Evolutionary conservation across 805 yeast genomes (phyloP), one percentile per base, ranked within the genome.

Genomic region (Saccharomycodes ludwigii): DNA sequence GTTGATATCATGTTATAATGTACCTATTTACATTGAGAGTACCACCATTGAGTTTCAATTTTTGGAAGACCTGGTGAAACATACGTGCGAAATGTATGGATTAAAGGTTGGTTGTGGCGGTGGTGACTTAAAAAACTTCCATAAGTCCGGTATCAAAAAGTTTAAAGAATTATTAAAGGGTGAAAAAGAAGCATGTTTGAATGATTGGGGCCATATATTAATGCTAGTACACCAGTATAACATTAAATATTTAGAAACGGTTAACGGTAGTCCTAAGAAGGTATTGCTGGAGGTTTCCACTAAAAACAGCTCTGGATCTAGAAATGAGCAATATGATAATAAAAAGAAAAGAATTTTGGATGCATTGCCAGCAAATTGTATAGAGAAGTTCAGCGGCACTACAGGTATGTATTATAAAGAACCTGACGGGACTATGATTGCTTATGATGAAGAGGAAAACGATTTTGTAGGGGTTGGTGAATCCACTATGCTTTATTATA

Each of bases 11-110:
- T 41, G 48, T 2, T 42, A 49, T 9, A 30, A 14, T 6, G 21
- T 43, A 3, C 60, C 60, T 3, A 42, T 54, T 9, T 51, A 41
- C 21, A 34, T 55, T 4, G 54, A 50, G 24, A 42, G 56, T 0
- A 36, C 40, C 8, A 42, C 58, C 6, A 19, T 55, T n/a, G 46
- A 45, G 12, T 41, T 46, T 30, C 48, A 46, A 27, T 48, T 43
- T 34, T 39, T 54, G 33, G 50, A 49, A 33, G 53, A 47, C 25
- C 38, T 52, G 3, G 43, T 51, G 29, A 46, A 45, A 13, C 28
- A 33, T 11, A 30, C 49, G 18, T 49, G 51, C 7, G 30, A 34
- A n/a, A 37, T 32, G 17, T 47, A 47, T 28, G 32, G 38, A 3
- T 26, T 52, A 4, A 35, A 36, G 15, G 26, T 54, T 11, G 60